phyloP scores from a whole-genome alignment of 805 yeast species.

The Pichia paraexigua region DNA sequence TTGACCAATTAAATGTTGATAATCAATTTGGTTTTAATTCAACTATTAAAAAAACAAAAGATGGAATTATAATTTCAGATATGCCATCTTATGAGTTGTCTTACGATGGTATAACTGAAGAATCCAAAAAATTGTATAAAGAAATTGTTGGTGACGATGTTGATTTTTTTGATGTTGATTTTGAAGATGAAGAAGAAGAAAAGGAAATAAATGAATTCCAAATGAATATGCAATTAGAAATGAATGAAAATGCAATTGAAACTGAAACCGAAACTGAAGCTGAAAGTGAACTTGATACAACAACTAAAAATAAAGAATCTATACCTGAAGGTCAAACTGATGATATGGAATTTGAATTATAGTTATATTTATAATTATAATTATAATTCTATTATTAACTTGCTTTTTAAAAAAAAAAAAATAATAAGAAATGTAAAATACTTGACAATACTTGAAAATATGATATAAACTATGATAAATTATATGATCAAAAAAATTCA shows the following conservation, averaged over 20 bases:
- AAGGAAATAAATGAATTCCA: slow-evolving; percentile 1
- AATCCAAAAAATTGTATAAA: slow-evolving; percentile 66
- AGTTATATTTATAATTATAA: slow-evolving; percentile 3
- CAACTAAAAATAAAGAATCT: not conserved
- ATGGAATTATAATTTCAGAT: slow-evolving; percentile 39
- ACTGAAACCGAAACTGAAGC: not conserved
- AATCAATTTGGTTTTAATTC: slow-evolving; percentile 14
- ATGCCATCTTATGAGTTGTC: slow-evolving; percentile 83
- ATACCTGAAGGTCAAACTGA: slow-evolving; percentile 24
- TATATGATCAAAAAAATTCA: not conserved
- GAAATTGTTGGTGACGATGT: slow-evolving; percentile 87
- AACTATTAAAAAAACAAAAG: slow-evolving; percentile 24
- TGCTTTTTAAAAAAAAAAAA: not conserved
- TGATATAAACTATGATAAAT: not conserved
- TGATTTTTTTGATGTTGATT: slow-evolving; percentile 93
- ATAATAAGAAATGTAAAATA: not conserved
- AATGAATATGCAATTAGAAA: not conserved
- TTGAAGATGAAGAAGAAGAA: slow-evolving; percentile 84
- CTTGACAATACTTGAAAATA: too few species aligned
- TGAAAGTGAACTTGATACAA: not conserved
- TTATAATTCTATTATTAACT: slow-evolving; percentile 14
- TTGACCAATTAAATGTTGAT: slow-evolving; percentile 29
- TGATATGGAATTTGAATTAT: slow-evolving; percentile 33
- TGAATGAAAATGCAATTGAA: slow-evolving; percentile 12
- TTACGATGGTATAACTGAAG: slow-evolving; percentile 84